These are phyloP conservation scores for Scheffersomyces insectosa DNA, from an alignment of 1,139 yeast species.

Conservation along the genomic window DNA sequence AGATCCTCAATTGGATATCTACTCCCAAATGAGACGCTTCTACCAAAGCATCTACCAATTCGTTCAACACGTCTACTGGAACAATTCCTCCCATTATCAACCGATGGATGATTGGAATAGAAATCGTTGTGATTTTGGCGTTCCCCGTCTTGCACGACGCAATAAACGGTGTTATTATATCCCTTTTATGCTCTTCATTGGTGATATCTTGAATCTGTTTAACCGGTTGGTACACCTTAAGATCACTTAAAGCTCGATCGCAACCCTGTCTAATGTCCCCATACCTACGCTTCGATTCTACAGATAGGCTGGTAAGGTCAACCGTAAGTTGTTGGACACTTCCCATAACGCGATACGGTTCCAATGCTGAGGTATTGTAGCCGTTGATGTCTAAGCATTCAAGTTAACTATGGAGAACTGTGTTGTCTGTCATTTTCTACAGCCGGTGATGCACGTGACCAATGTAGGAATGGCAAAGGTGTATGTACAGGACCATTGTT, in stretches of 20 bases:
- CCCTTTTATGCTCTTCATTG: slow-evolving; percentile 42
- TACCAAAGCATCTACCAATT: slow-evolving; percentile 62
- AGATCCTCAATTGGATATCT: slow-evolving; percentile 83
- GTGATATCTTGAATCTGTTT: slow-evolving; percentile 16
- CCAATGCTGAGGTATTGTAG: no score
- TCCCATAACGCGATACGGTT: slow-evolving; percentile 22
- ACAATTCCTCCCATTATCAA: slow-evolving; percentile 25
- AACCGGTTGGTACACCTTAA: slow-evolving; percentile 32
- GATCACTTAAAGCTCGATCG: slow-evolving; percentile 55
- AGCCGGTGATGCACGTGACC: no score
- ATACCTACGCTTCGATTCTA: slow-evolving; percentile 73
- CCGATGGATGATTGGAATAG: slow-evolving; percentile 29
- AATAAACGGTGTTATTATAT: slow-evolving; percentile 68
- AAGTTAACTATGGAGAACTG: no score
- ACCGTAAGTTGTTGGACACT: slow-evolving; percentile 46
- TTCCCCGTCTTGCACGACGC: slow-evolving; percentile 74
- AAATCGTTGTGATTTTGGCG: slow-evolving; percentile 68
- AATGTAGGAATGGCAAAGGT: no score
- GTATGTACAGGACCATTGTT: no score
- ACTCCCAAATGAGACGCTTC: slow-evolving; percentile 77
- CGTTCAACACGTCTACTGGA: slow-evolving; percentile 50
- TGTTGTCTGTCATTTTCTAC: no score
- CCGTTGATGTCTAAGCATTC: no score
- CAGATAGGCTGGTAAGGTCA: slow-evolving; percentile 59
- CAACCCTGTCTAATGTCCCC: slow-evolving; percentile 67